Base-by-base conservation (phyloP, 352 stramenopile genomes). In the Globisporangium ultimum region DNA sequence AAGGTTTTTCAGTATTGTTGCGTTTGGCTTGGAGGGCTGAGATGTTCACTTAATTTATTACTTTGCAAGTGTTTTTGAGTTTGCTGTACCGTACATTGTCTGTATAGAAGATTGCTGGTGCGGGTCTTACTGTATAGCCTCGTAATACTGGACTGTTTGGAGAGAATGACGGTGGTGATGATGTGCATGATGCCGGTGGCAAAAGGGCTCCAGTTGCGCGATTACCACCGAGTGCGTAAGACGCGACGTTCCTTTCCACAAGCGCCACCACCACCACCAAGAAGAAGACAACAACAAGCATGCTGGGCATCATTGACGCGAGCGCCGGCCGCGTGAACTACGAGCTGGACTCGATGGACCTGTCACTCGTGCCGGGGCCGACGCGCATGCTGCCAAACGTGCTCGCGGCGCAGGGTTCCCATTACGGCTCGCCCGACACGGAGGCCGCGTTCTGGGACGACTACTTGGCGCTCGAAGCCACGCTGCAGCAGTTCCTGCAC, bases 371-470 rank as follows among this genome's bases (percentile, higher is more conserved):
- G 46, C 46, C 46, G 18, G 46, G 46, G 15, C 46, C 46, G 18
- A 51, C 46, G 22, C 46, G 46, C 38, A 43, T 85, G 70, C 48
- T 61, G 13, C 65, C 68, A 15, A 72, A 71, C 21, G 76, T 85
- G 15, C 56, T 78, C 17, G 40, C 53, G 18, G 73, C 68, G 15
- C 50, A 82, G 38, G 67, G 59, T 20, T 38, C 61, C 12, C 42
- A 71, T 4, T 68, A 72, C 45, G 76, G 76, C 2, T 85, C 76
- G 6, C 69, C 76, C 1, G 76, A 85, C 52, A 55, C 76, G 49
- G 76, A 83, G n/a, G 68, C 69, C 0, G 62, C 70, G 8, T 85
- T 85, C 62, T 82, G 71, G 68, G 64, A 75, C 45, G 76, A 85
- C 62, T 85, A 85, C 50, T 49, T 85, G 32, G 64, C 62, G 43